Conservation (phyloP, 2,329 filamentous ascomycete genomes). For the Sporothrix variecibatus region DNA sequence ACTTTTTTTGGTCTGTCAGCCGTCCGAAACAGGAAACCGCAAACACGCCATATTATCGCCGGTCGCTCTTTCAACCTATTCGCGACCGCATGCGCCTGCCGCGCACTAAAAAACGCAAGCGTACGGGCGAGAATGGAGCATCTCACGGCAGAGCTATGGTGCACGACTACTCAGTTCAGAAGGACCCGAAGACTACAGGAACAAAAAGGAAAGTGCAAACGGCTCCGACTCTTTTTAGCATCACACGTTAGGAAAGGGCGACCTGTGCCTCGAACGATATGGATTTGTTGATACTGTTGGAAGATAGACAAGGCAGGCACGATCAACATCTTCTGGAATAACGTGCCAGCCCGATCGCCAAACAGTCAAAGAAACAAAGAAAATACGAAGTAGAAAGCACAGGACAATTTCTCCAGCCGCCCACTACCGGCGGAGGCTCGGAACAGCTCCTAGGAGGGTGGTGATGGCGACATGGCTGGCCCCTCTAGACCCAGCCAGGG, state of each 20-base stretch:
- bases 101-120: neutral
- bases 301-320: neutral
- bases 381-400: neutral
- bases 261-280: neutral
- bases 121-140: neutral
- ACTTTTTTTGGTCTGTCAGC: constrained; percentile 16
- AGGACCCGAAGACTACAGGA: neutral
- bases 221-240: neutral
- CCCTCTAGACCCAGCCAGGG: neutral
- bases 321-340: neutral
- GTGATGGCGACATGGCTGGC: constrained; percentile 7
- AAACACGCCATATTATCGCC: constrained; percentile 14
- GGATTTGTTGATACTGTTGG: neutral
- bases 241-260: neutral
- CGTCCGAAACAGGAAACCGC: constrained; percentile 20
- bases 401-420: neutral
- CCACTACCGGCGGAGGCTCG: constrained; percentile 9
- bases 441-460: neutral
- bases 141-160: neutral
- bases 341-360: neutral
- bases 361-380: neutral
- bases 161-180: neutral
- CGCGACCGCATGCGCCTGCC: neutral
- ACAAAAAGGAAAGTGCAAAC: neutral
- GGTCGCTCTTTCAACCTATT: constrained; percentile 7